Evolutionary conservation across 495 filamentous ascomycete species (phyloP).

Genomic region (Parathielavia hyrcaniae): DNA sequence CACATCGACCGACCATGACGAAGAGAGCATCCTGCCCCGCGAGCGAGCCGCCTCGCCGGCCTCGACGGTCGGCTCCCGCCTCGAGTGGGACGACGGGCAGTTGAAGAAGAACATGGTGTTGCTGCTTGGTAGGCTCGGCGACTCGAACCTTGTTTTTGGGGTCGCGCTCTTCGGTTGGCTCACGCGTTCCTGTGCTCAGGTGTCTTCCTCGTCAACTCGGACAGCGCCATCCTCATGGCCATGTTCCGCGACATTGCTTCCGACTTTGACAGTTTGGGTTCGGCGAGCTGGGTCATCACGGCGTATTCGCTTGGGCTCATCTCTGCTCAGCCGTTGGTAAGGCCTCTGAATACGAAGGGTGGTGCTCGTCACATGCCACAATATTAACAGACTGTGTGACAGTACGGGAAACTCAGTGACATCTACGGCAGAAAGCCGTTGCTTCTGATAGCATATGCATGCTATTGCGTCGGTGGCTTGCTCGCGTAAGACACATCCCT

Average conservation of each 20-base stretch:
- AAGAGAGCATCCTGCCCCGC: not conserved
- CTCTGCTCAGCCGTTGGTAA: slow-evolving; percentile 16
- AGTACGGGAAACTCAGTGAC: slow-evolving; percentile 21
- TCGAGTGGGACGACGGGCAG: slow-evolving; percentile 4
- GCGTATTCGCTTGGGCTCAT: slow-evolving; percentile 18
- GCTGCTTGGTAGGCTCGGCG: slow-evolving; percentile 12
- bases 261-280: slow-evolving; percentile 16
- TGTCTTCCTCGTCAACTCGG: slow-evolving; percentile 22
- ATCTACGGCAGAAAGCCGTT: slow-evolving; percentile 21
- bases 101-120: slow-evolving; percentile 19
- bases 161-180: not conserved
- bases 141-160: too few species aligned
- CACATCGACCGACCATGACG: not conserved
- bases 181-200: not conserved
- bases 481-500: slow-evolving; percentile 7
- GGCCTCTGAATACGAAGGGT: not conserved
- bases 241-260: slow-evolving; percentile 21
- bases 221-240: slow-evolving; percentile 21
- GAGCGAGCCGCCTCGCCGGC: slow-evolving; percentile 5
- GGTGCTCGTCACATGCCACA: not conserved
- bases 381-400: not conserved
- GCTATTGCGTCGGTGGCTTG: slow-evolving; percentile 9
- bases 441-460: slow-evolving; percentile 12
- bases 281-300: slow-evolving; percentile 21
- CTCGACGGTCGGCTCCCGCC: slow-evolving; percentile 10